Evolutionary conservation across 805 yeast genomes (phyloP), one percentile per base, ranked within the genome.

Genomic region (Candida pseudoglaebosa): DNA sequence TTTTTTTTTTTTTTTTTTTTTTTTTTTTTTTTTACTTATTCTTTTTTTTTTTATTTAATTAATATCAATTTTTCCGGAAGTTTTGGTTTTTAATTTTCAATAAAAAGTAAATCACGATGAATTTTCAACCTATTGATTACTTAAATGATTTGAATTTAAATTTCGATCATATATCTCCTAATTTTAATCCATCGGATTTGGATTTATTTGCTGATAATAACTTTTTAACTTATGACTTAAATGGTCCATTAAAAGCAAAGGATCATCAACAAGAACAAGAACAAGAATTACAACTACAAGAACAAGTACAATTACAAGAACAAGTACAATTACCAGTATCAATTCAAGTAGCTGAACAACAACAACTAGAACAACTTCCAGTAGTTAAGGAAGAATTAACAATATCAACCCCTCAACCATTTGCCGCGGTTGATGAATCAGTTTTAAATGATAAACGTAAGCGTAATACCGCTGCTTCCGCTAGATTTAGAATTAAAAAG

Each of bases 401-500:
- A n/a, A n/a, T n/a, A n/a, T n/a, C n/a, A n/a, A n/a, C n/a, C n/a
- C n/a, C n/a, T n/a, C n/a, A n/a, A n/a, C n/a, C n/a, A n/a, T n/a
- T n/a, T n/a, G n/a, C n/a, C n/a, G n/a, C 31, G 5, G 12, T 26
- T 9, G 29, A 24, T 3, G 14, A 22, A 7, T 30, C 28, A 33
- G 14, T 24, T 4, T 24, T 38, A 17, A 28, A 71, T 32, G 93
- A 84, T 53, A 91, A 87, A 63, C 75, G 95, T 45, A 78, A 84
- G 47, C 75, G 95, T 51, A 90, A 89, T 63, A 89, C 96, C 0
- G 96, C 93, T 1, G 98, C 99, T 1, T 80, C 91, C 15, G 97
- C 97, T 3, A 72, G 98, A 43, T 91, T 91, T 70, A 75, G 99
- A 47, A 77, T 88, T 56, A 88, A 87, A 74, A 89, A 86, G 78